Conservation (phyloP, 2,329 filamentous ascomycete genomes). For the Fusarium camptoceras region DNA sequence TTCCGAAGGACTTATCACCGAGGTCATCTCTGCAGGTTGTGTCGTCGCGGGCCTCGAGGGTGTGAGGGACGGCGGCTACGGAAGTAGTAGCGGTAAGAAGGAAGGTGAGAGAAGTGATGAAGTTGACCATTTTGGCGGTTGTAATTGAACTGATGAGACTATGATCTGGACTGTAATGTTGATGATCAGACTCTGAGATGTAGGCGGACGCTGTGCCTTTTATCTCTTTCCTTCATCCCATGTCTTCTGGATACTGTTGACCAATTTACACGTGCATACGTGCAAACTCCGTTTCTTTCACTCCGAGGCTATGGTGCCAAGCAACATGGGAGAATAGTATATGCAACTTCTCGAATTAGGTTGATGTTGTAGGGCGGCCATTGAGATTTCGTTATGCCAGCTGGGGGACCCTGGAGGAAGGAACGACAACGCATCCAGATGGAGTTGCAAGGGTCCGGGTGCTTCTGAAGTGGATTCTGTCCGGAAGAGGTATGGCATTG, state of each 20-base stretch:
- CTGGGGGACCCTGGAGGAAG: neutral
- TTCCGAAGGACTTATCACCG: neutral
- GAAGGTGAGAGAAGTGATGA: slow-evolving; percentile 4
- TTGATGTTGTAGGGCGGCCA: neutral
- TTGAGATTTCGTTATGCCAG: neutral
- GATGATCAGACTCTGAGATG: neutral
- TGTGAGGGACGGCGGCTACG: slow-evolving; percentile 2
- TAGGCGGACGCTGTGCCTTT: neutral
- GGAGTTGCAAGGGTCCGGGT: neutral
- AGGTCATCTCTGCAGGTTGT: slow-evolving; percentile 15
- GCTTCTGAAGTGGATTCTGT: neutral
- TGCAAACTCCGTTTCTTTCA: neutral
- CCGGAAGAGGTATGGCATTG: neutral
- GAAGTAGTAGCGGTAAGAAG: neutral
- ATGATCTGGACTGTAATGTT: neutral
- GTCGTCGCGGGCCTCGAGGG: slow-evolving; percentile 1
- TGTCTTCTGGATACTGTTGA: neutral
- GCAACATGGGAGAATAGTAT: neutral
- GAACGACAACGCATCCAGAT: neutral
- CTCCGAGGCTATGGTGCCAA: neutral
- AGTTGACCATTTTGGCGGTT: slow-evolving; percentile 26
- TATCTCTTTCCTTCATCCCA: neutral
- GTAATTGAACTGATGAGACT: neutral
- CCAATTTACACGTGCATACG: neutral
- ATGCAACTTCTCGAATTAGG: neutral